These are phyloP conservation scores for Spatholobus suberectus DNA, from an alignment of 306 rosid genomes.

Conservation along the genomic window DNA sequence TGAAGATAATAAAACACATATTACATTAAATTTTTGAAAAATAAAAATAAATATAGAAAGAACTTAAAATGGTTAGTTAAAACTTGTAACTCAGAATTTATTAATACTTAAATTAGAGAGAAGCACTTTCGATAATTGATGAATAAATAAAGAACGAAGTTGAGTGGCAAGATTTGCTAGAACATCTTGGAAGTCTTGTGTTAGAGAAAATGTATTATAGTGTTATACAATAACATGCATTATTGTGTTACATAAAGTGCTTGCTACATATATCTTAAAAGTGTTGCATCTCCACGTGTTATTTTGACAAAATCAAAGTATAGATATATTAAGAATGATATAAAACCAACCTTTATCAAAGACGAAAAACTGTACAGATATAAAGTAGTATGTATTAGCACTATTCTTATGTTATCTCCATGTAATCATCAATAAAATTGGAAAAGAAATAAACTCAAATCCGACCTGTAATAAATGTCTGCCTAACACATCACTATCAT, in stretches of 20 bases:
- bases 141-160: background rate
- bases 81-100: background rate
- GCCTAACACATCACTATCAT: conserved; percentile 6
- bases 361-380: background rate
- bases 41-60: background rate
- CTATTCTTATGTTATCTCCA: background rate
- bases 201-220: background rate
- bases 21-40: background rate
- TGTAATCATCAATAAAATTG: background rate
- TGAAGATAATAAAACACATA: background rate
- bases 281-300: background rate
- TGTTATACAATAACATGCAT: background rate
- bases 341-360: background rate
- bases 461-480: background rate
- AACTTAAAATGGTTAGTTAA: background rate
- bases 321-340: background rate
- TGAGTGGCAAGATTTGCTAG: conserved; percentile 20
- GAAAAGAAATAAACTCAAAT: background rate
- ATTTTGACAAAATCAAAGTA: background rate
- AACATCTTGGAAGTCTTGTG: background rate
- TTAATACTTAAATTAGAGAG: background rate
- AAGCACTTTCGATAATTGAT: background rate
- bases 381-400: background rate
- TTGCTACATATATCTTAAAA: background rate
- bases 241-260: background rate